These are phyloP conservation scores for Epichloe sp. DNA, from an alignment of 2,329 filamentous ascomycete genomes.

Conservation along the genomic window DNA sequence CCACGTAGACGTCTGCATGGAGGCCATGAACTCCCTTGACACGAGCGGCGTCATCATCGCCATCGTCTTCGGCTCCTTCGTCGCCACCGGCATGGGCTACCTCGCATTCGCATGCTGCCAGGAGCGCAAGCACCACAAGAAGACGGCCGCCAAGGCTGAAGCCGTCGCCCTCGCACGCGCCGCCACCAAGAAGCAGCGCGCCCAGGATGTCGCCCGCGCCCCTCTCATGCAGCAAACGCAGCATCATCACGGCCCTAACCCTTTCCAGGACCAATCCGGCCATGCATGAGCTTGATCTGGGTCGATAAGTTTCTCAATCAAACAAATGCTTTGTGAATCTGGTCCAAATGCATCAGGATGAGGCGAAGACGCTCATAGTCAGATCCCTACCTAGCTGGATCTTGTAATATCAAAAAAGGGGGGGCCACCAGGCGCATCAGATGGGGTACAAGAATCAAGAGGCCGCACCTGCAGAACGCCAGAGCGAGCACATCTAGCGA, in stretches of 20 bases:
- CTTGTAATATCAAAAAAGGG: too few species aligned
- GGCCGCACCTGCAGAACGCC: too few species aligned
- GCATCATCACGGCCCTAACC: slow-evolving; percentile 15
- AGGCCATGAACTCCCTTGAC: slow-evolving; percentile 25
- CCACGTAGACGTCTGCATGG: slow-evolving; percentile 28
- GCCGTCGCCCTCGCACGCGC: slow-evolving; percentile 36
- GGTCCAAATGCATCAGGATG: too few species aligned
- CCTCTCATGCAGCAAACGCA: slow-evolving; percentile 24
- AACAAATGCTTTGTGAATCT: too few species aligned
- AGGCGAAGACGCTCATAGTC: too few species aligned
- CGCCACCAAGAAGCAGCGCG: slow-evolving; percentile 30
- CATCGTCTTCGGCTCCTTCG: slow-evolving; percentile 30
- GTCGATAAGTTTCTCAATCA: neutral
- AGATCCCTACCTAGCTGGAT: too few species aligned
- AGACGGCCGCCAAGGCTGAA: slow-evolving; percentile 32
- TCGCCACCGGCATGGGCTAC: slow-evolving; percentile 23
- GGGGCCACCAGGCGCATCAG: too few species aligned
- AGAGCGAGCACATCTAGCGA: too few species aligned
- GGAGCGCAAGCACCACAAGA: slow-evolving; percentile 32
- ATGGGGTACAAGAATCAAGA: too few species aligned
- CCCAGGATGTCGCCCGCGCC: slow-evolving; percentile 16
- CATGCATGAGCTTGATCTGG: neutral
- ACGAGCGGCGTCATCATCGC: slow-evolving; percentile 33
- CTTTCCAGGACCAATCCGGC: slow-evolving; percentile 23
- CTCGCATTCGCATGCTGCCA: slow-evolving; percentile 39